Percentiles rank a stretch among this genome's conserved stretches.
These are phyloP conservation scores for Pelargonium fulgidum DNA, from an alignment of 441 rosid species.

Conservation along the genomic window DNA sequence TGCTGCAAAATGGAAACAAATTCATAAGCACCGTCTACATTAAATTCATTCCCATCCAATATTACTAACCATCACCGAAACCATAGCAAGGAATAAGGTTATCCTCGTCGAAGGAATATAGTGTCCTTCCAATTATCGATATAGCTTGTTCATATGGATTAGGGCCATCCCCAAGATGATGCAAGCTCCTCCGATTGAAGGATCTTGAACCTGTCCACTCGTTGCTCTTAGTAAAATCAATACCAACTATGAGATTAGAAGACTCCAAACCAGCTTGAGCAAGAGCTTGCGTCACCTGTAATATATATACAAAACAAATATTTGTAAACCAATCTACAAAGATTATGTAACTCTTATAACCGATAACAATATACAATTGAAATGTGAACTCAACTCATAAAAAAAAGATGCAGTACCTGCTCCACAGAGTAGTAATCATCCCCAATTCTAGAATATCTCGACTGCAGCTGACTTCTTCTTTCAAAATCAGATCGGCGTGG, in stretches of 20 bases:
- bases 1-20: conserved; percentile 17
- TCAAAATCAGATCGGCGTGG: conserved; percentile 17
- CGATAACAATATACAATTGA: not conserved
- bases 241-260: conserved; percentile 23
- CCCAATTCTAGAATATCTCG: conserved; percentile 28
- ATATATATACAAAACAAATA: not conserved
- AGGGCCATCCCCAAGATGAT: conserved; percentile 15
- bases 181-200: conserved; percentile 22
- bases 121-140: conserved; percentile 26
- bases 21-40: not conserved
- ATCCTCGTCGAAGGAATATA: conserved; percentile 23
- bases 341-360: not conserved
- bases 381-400: not conserved
- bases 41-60: not conserved
- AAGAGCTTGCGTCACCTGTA: conserved; percentile 22
- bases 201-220: conserved; percentile 27
- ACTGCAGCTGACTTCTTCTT: conserved; percentile 19
- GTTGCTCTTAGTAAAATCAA: conserved; percentile 26
- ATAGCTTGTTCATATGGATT: conserved; percentile 28
- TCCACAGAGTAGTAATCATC: conserved; percentile 33
- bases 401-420: conserved; percentile 21
- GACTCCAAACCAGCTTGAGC: conserved; percentile 27
- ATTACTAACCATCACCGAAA: conserved; percentile 23
- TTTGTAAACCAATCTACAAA: not conserved
- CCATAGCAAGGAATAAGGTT: conserved; percentile 29